Conservation (phyloP, 768 basidiomycete species). For the Podaxis sp. region DNA sequence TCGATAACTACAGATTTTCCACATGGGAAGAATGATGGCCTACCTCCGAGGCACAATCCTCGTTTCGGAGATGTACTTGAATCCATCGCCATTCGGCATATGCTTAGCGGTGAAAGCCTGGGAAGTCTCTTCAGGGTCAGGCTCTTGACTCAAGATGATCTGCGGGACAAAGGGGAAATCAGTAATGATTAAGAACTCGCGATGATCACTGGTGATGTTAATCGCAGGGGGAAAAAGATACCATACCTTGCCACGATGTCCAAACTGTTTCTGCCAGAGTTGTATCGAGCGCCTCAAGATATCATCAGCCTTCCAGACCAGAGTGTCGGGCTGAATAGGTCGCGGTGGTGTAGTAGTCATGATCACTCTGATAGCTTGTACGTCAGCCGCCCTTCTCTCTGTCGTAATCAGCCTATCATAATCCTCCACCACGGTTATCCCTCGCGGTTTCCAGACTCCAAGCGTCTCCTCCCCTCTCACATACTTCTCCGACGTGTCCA, state of each 20-base stretch:
- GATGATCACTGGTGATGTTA: no score
- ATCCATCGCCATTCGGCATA: slow-evolving; percentile 42
- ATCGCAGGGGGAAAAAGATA: slow-evolving; percentile 3
- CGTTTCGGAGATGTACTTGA: slow-evolving; percentile 72
- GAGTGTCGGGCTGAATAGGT: slow-evolving; percentile 47
- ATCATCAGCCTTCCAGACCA: slow-evolving; percentile 65
- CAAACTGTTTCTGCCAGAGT: slow-evolving; percentile 85
- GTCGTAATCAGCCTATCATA: slow-evolving; percentile 69
- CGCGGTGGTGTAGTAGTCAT: slow-evolving; percentile 54
- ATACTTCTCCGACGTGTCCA: slow-evolving; percentile 94
- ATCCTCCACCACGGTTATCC: slow-evolving; percentile 87
- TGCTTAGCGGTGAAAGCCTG: slow-evolving; percentile 30
- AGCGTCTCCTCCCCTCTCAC: slow-evolving; percentile 90
- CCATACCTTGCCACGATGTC: slow-evolving; percentile 71
- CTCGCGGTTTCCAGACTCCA: slow-evolving; percentile 82
- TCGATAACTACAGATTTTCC: not conserved
- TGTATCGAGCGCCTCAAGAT: slow-evolving; percentile 64
- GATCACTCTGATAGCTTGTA: slow-evolving; percentile 84
- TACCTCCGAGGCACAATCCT: slow-evolving; percentile 75
- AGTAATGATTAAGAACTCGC: slow-evolving; percentile 17
- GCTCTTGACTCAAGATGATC: slow-evolving; percentile 79
- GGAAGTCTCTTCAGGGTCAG: slow-evolving; percentile 53
- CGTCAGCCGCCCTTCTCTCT: slow-evolving; percentile 80
- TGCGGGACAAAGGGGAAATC: slow-evolving; percentile 28
- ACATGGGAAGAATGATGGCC: slow-evolving; percentile 20